These are phyloP conservation scores for Brassica nigra DNA, from an alignment of 345 rosid genomes.

Conservation along the genomic window DNA sequence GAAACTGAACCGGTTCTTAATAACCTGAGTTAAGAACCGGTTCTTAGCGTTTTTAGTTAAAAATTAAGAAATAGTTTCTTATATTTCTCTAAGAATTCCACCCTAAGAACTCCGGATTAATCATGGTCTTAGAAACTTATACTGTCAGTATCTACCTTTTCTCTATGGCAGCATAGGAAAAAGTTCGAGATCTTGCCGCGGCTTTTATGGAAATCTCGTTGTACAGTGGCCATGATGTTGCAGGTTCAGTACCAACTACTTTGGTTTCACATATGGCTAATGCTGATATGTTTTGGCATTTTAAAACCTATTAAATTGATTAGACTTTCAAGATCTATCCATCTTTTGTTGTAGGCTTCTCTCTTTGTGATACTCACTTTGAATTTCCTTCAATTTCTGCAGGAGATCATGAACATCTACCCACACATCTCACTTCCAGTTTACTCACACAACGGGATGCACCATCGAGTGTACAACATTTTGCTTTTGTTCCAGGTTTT, in stretches of 20 bases:
- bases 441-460: neutral
- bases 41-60: no score
- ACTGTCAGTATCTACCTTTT: neutral
- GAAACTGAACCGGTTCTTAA: no score
- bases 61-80: no score
- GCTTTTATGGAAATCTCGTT: slow-evolving; percentile 49
- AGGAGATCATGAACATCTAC: slow-evolving; percentile 49
- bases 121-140: no score
- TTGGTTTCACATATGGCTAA: neutral
- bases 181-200: slow-evolving; percentile 37
- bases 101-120: no score
- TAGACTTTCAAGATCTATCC: neutral
- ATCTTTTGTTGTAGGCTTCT: no score
- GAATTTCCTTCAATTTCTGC: slow-evolving; percentile 14
- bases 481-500: slow-evolving; percentile 58
- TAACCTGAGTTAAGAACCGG: no score
- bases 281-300: neutral
- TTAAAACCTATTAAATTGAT: no score
- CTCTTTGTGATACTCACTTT: slow-evolving; percentile 9
- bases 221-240: slow-evolving; percentile 35
- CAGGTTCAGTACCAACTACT: slow-evolving; percentile 36
- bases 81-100: no score
- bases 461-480: slow-evolving; percentile 42
- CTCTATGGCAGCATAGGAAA: slow-evolving; percentile 36
- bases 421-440: neutral